phyloP scores from a whole-genome alignment of 495 filamentous ascomycete genomes.

The Penicillium bialowiezense region DNA sequence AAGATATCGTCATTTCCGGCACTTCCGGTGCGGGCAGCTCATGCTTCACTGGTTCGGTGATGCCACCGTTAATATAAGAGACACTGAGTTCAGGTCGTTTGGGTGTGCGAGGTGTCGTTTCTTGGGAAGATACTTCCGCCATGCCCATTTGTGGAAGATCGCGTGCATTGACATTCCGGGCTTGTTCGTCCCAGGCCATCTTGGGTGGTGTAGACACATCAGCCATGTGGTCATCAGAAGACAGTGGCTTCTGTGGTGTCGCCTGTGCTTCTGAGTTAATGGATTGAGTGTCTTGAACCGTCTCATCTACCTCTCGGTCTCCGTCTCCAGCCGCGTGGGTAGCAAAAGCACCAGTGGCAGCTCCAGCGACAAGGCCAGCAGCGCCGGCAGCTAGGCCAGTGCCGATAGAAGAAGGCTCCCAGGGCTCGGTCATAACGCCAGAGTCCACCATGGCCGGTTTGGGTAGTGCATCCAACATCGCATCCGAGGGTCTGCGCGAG shows the following conservation, averaged over 20 bases:
- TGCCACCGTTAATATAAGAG: slow-evolving; percentile 28
- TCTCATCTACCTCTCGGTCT: slow-evolving; percentile 19
- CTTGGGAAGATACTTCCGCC: slow-evolving; percentile 35
- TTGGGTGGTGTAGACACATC: slow-evolving; percentile 39
- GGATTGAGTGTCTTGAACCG: slow-evolving; percentile 17
- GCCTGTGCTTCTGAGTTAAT: slow-evolving; percentile 38
- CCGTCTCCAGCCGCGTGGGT: slow-evolving; percentile 14
- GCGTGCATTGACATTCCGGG: slow-evolving; percentile 11
- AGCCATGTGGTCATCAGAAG: slow-evolving; percentile 27
- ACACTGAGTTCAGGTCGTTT: slow-evolving; percentile 29
- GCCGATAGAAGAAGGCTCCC: slow-evolving; percentile 24
- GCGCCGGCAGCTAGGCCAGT: slow-evolving; percentile 2
- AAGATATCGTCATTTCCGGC: slow-evolving; percentile 19
- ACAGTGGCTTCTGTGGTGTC: slow-evolving; percentile 29
- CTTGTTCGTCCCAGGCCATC: slow-evolving; percentile 37
- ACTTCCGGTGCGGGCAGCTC: slow-evolving; percentile 17
- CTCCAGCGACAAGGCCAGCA: slow-evolving; percentile 5
- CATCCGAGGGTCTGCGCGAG: slow-evolving; percentile 40
- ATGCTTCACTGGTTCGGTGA: slow-evolving; percentile 31
- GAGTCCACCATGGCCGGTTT: slow-evolving; percentile 68
- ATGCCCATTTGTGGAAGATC: slow-evolving; percentile 29
- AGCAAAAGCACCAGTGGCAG: slow-evolving; percentile 9
- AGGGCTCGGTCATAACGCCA: slow-evolving; percentile 86
- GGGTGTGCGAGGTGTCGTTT: slow-evolving; percentile 35
- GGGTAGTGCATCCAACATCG: slow-evolving; percentile 21